Conservation (phyloP, 2,329 filamentous ascomycete species). For the Cladobotryum protrusum region DNA sequence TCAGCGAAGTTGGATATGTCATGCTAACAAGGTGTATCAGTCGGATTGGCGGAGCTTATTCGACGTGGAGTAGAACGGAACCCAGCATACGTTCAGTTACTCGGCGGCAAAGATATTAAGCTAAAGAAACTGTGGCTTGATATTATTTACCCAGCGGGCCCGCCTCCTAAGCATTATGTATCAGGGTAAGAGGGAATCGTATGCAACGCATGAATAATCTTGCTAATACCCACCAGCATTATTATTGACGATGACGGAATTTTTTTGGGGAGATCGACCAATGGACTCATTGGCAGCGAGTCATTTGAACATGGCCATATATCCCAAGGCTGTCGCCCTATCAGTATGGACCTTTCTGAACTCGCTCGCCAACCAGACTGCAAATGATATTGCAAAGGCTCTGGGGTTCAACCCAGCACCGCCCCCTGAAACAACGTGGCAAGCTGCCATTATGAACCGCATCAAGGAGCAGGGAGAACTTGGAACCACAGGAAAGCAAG, state of each 20-base stretch:
- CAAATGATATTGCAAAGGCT: conserved; percentile 35
- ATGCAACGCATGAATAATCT: neutral
- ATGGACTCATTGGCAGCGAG: conserved; percentile 44
- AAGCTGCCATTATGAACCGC: conserved; percentile 24
- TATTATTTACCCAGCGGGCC: conserved; percentile 51
- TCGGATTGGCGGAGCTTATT: conserved; percentile 28
- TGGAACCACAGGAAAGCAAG: conserved; percentile 18
- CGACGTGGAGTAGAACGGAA: conserved; percentile 34
- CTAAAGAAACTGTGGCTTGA: conserved; percentile 54
- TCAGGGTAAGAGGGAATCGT: conserved; percentile 44
- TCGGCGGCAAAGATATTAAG: conserved; percentile 42
- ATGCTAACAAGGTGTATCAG: conserved; percentile 12
- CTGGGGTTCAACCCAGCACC: conserved; percentile 35
- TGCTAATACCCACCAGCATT: conserved; percentile 35
- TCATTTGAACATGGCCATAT: conserved; percentile 43
- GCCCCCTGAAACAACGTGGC: conserved; percentile 25
- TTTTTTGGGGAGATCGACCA: conserved; percentile 38
- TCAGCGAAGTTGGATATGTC: neutral
- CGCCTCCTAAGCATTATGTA: conserved; percentile 54
- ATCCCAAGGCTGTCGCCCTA: conserved; percentile 45
- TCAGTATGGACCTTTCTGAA: conserved; percentile 48
- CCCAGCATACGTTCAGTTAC: conserved; percentile 32
- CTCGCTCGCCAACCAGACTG: conserved; percentile 41
- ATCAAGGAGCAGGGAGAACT: conserved; percentile 21
- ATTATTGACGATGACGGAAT: conserved; percentile 44